Percentiles rank a stretch among this genome's conserved stretches.
Evolutionary conservation across 2,329 filamentous ascomycete species (phyloP).

Genomic region (Hypoxylon sp.): DNA sequence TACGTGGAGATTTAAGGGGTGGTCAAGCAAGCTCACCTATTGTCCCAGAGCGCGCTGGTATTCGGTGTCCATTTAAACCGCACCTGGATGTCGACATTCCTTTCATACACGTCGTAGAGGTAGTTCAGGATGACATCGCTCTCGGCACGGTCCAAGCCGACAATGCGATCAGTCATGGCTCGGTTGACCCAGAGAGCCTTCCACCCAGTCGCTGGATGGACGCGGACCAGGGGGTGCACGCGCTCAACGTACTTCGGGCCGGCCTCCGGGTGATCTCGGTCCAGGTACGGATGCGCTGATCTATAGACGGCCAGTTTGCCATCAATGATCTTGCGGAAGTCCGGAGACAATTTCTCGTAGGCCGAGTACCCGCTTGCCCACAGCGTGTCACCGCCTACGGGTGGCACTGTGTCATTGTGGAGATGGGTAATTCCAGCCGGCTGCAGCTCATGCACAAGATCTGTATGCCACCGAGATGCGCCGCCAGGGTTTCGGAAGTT

Average conservation of each 20-base stretch:
- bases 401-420: constrained; percentile 77
- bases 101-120: constrained; percentile 77
- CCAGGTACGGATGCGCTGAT: constrained; percentile 77
- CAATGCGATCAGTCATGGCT: constrained; percentile 76
- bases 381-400: constrained; percentile 77
- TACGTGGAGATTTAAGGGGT: not conserved
- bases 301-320: constrained; percentile 75
- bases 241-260: constrained; percentile 78
- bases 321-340: constrained; percentile 79
- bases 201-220: constrained; percentile 81
- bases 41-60: constrained; percentile 80
- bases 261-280: constrained; percentile 71
- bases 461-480: constrained; percentile 77
- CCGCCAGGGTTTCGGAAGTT: constrained; percentile 78
- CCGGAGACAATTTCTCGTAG: constrained; percentile 80
- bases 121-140: constrained; percentile 78
- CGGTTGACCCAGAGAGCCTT: constrained; percentile 81
- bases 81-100: constrained; percentile 79
- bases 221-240: constrained; percentile 76
- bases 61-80: constrained; percentile 78
- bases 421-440: constrained; percentile 79
- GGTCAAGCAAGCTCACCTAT: constrained; percentile 62
- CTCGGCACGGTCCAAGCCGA: constrained; percentile 77
- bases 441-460: constrained; percentile 79
- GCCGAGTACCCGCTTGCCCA: constrained; percentile 80